These are phyloP conservation scores for Boletus vinaceobasis DNA, from an alignment of 768 basidiomycete genomes.

Conservation along the genomic window DNA sequence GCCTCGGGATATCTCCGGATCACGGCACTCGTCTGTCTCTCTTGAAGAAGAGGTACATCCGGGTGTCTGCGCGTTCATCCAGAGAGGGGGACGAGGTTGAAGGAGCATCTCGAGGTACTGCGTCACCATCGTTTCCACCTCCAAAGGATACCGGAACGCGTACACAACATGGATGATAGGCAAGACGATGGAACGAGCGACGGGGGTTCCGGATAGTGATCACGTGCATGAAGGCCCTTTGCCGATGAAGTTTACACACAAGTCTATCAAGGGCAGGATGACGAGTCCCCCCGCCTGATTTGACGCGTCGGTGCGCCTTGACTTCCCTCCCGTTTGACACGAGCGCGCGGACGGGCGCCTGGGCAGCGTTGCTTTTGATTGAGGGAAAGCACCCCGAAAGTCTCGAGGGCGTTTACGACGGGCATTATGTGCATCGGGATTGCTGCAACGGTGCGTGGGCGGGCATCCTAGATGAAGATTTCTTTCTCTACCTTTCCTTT, in stretches of 20 bases:
- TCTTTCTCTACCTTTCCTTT: slow-evolving; percentile 10
- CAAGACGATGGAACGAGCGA: slow-evolving; percentile 11
- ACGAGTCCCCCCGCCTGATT: slow-evolving; percentile 25
- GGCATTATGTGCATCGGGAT: slow-evolving; percentile 18
- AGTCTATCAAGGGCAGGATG: slow-evolving; percentile 10
- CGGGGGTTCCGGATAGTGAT: slow-evolving; percentile 20
- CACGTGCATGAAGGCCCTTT: slow-evolving; percentile 19
- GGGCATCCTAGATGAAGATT: not conserved
- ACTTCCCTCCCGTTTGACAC: slow-evolving; percentile 27
- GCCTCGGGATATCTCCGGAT: slow-evolving; percentile 26
- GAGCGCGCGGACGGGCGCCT: slow-evolving; percentile 16
- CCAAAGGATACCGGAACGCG: slow-evolving; percentile 16
- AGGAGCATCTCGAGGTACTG: slow-evolving; percentile 12
- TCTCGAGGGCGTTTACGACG: slow-evolving; percentile 22
- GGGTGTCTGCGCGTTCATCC: slow-evolving; percentile 29
- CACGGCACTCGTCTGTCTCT: slow-evolving; percentile 31
- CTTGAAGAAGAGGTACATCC: slow-evolving; percentile 36
- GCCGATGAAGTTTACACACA: slow-evolving; percentile 16
- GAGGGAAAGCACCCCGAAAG: slow-evolving; percentile 16
- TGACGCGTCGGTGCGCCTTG: not conserved
- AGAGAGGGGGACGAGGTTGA: slow-evolving; percentile 28
- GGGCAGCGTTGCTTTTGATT: not conserved
- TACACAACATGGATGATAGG: slow-evolving; percentile 14
- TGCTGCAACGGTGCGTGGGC: slow-evolving; percentile 10
- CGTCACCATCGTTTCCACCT: slow-evolving; percentile 4